These are phyloP conservation scores for Marsdenia floribunda DNA, from an alignment of 257 asterid species.

Conservation along the genomic window DNA sequence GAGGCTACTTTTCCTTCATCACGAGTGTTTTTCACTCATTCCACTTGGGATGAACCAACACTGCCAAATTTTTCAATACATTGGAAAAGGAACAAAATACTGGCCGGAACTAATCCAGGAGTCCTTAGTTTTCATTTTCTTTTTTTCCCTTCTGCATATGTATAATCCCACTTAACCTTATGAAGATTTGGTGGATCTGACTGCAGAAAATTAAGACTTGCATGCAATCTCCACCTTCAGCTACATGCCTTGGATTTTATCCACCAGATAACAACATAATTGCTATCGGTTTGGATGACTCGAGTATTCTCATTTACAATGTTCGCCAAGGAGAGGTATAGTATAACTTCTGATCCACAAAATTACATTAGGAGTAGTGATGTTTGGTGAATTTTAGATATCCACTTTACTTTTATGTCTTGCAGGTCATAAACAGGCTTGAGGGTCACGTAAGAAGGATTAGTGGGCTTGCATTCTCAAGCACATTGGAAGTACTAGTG, in stretches of 20 bases:
- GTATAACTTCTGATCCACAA: not conserved
- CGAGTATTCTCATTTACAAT: slow-evolving; percentile 53
- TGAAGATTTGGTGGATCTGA: not conserved
- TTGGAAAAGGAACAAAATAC: not conserved
- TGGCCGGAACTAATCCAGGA: not conserved
- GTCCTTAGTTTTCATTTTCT: not conserved
- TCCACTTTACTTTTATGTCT: slow-evolving; percentile 4
- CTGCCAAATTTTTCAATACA: not conserved
- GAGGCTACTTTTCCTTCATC: not conserved
- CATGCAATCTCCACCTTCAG: slow-evolving; percentile 49
- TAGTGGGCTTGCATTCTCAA: slow-evolving; percentile 21
- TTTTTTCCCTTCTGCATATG: no score
- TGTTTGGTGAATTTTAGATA: not conserved
- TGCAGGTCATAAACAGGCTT: slow-evolving; percentile 50
- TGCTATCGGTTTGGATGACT: slow-evolving; percentile 64
- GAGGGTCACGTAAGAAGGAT: slow-evolving; percentile 53
- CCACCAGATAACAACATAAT: slow-evolving; percentile 71
- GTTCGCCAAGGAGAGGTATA: slow-evolving; percentile 53
- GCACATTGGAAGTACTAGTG: not conserved
- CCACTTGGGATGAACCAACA: not conserved
- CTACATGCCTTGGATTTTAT: slow-evolving; percentile 58
- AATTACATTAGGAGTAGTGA: not conserved
- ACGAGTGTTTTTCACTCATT: not conserved
- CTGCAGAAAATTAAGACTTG: slow-evolving; percentile 50
- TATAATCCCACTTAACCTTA: not conserved